Evolutionary conservation across 495 filamentous ascomycete species (phyloP).

Genomic region (Penicillium manginii): DNA sequence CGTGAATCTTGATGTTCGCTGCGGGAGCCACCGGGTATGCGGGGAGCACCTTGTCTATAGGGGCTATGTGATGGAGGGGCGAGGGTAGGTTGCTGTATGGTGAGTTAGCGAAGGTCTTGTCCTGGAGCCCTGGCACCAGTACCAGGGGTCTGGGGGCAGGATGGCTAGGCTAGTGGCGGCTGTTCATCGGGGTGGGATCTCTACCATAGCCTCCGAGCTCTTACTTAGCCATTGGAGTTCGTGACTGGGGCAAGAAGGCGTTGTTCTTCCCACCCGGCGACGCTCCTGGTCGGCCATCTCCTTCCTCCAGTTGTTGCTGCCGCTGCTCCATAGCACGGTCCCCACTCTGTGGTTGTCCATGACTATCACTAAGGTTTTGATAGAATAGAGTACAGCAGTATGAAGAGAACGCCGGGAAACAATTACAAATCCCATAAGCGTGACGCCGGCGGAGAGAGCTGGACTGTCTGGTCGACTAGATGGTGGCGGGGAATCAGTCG

Average conservation of each 20-base stretch:
- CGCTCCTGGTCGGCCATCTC: slow-evolving; percentile 55
- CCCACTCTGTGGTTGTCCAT: slow-evolving; percentile 36
- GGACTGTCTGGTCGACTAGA: background rate
- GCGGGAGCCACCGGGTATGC: slow-evolving; percentile 27
- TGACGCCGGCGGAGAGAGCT: background rate
- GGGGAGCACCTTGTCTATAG: slow-evolving; percentile 29
- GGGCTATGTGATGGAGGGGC: slow-evolving; percentile 51
- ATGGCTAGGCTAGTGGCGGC: slow-evolving; percentile 82
- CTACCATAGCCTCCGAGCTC: slow-evolving; percentile 74
- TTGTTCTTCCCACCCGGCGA: slow-evolving; percentile 55
- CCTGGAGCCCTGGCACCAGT: slow-evolving; percentile 43
- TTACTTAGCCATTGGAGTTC: slow-evolving; percentile 80
- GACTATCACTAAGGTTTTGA: too few relatives aligned
- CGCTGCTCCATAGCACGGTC: slow-evolving; percentile 46
- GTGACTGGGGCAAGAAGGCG: slow-evolving; percentile 73
- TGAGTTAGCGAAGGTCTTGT: slow-evolving; percentile 49
- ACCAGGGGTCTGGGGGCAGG: slow-evolving; percentile 57
- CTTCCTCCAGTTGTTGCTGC: slow-evolving; percentile 48
- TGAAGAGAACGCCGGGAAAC: too few relatives aligned
- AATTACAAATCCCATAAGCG: background rate
- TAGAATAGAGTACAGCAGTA: too few relatives aligned
- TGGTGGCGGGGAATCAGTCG: background rate
- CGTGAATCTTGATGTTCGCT: slow-evolving; percentile 37
- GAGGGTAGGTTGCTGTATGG: slow-evolving; percentile 61
- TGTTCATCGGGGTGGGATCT: slow-evolving; percentile 49